These are phyloP conservation scores for Hypericum perforatum DNA, from an alignment of 345 rosid genomes.

Conservation along the genomic window DNA sequence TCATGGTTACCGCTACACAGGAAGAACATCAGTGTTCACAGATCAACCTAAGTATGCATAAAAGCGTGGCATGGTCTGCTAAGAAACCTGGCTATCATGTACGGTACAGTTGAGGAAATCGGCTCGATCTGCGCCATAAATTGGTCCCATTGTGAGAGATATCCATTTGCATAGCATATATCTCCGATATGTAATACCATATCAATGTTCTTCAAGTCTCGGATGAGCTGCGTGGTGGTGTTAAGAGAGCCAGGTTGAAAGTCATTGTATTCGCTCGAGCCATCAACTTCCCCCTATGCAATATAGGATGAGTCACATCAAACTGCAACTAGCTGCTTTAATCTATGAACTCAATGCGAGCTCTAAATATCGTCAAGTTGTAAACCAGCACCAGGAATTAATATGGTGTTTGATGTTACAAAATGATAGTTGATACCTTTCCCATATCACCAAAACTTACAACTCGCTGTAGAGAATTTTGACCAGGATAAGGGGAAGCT, in stretches of 20 bases:
- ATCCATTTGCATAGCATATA: conserved; percentile 6
- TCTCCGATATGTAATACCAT: conserved; percentile 9
- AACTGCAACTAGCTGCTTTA: not conserved
- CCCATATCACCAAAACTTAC: conserved; percentile 83
- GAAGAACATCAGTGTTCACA: not conserved
- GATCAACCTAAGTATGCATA: not conserved
- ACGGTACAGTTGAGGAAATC: conserved; percentile 4
- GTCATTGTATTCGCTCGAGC: conserved; percentile 4
- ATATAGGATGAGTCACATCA: not conserved
- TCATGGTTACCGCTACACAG: conserved; percentile 5
- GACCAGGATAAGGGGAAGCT: conserved; percentile 71
- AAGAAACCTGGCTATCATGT: conserved; percentile 8
- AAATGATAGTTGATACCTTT: conserved; percentile 39
- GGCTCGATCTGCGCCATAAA: conserved; percentile 9
- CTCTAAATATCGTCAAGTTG: no score
- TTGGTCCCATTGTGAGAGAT: conserved; percentile 10
- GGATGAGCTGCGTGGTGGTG: conserved; percentile 6
- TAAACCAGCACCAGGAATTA: no score
- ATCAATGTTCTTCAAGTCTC: conserved; percentile 4
- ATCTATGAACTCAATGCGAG: no score
- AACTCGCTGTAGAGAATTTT: conserved; percentile 51
- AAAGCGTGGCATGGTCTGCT: not conserved
- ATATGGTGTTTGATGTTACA: not conserved
- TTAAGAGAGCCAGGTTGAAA: conserved; percentile 5
- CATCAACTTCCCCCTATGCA: conserved; percentile 7